A percentile compares a stretch with the other conserved stretches of the same genome.
Evolutionary conservation across 1,139 yeast species (phyloP).

Genomic region (Kurtzmaniella quercitrusa): DNA sequence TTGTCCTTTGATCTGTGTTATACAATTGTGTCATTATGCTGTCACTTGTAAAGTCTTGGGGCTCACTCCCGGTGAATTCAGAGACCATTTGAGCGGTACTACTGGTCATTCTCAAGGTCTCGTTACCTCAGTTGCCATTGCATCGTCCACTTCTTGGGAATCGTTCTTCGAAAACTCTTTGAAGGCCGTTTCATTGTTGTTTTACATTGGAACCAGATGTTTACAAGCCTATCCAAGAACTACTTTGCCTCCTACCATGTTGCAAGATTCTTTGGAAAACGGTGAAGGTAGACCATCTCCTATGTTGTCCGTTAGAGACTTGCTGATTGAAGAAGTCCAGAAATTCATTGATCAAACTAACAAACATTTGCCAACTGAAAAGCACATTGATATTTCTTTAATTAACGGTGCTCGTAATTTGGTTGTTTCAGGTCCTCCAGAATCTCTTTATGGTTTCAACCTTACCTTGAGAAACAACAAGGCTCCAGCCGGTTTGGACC

Average conservation of each 20-base stretch:
- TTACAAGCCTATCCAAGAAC: slow-evolving; percentile 90
- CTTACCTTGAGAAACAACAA: slow-evolving; percentile 87
- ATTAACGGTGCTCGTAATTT: slow-evolving; percentile 93
- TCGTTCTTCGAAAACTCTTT: slow-evolving; percentile 67
- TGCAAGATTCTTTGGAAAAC: slow-evolving; percentile 87
- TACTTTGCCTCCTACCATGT: slow-evolving; percentile 87
- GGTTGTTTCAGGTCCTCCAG: slow-evolving; percentile 98
- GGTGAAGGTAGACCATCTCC: slow-evolving; percentile 98
- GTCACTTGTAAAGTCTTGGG: slow-evolving; percentile 84
- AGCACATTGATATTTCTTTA: slow-evolving; percentile 86
- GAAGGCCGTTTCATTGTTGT: slow-evolving; percentile 78
- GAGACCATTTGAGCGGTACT: slow-evolving; percentile 69
- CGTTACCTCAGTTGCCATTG: slow-evolving; percentile 87
- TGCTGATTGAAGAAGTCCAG: slow-evolving; percentile 76
- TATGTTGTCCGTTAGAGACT: slow-evolving; percentile 90
- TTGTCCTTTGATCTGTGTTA: slow-evolving; percentile 92
- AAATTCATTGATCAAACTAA: slow-evolving; percentile 79
- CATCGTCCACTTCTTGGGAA: slow-evolving; percentile 84
- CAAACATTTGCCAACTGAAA: slow-evolving; percentile 86
- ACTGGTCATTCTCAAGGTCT: slow-evolving; percentile 99
- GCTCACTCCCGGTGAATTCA: slow-evolving; percentile 83
- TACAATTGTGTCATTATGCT: slow-evolving; percentile 91
- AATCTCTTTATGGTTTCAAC: slow-evolving; percentile 95
- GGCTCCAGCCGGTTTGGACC: slow-evolving; percentile 93
- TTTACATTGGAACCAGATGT: slow-evolving; percentile 91